Evolutionary conservation across 1,284 basidiomycete genomes (phyloP).

Genomic region (Ustilago sp.): DNA sequence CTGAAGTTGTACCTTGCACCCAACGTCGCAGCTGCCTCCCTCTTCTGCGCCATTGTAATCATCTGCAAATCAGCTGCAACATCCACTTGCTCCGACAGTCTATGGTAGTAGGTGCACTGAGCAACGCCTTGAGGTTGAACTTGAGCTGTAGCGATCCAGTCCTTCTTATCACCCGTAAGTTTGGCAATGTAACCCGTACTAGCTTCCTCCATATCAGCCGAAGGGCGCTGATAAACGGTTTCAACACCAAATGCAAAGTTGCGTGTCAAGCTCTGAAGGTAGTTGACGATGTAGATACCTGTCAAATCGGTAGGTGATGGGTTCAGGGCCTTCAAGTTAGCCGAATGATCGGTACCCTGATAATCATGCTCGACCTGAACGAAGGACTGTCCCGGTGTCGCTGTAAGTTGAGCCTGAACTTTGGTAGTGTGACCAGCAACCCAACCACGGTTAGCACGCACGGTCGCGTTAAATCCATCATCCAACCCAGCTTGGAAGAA

Average conservation of each 20-base stretch:
- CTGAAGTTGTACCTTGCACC: slow-evolving; percentile 97
- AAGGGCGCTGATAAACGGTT: slow-evolving; percentile 82
- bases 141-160: slow-evolving; percentile 86
- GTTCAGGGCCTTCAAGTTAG: slow-evolving; percentile 92
- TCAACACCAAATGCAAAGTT: slow-evolving; percentile 91
- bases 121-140: slow-evolving; percentile 83
- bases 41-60: slow-evolving; percentile 74
- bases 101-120: slow-evolving; percentile 96
- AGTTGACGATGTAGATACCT: slow-evolving; percentile 94
- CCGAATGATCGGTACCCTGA: slow-evolving; percentile 85
- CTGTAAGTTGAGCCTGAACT: slow-evolving; percentile 84
- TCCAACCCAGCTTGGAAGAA: slow-evolving; percentile 95
- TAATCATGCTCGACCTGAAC: slow-evolving; percentile 94
- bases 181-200: slow-evolving; percentile 89
- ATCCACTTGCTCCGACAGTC: slow-evolving; percentile 94
- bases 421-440: slow-evolving; percentile 83
- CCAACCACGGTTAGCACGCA: slow-evolving; percentile 92
- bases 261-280: slow-evolving; percentile 94
- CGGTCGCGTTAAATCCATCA: slow-evolving; percentile 89
- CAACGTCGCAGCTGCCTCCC: slow-evolving; percentile 91
- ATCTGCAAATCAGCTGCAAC: slow-evolving; percentile 94
- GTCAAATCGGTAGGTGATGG: slow-evolving; percentile 85
- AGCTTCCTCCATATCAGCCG: slow-evolving; percentile 74
- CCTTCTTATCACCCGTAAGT: slow-evolving; percentile 70
- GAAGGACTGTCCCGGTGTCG: slow-evolving; percentile 55